Evolutionary conservation across 2,329 filamentous ascomycete genomes (phyloP).

Genomic region (Fusarium ramigenum): DNA sequence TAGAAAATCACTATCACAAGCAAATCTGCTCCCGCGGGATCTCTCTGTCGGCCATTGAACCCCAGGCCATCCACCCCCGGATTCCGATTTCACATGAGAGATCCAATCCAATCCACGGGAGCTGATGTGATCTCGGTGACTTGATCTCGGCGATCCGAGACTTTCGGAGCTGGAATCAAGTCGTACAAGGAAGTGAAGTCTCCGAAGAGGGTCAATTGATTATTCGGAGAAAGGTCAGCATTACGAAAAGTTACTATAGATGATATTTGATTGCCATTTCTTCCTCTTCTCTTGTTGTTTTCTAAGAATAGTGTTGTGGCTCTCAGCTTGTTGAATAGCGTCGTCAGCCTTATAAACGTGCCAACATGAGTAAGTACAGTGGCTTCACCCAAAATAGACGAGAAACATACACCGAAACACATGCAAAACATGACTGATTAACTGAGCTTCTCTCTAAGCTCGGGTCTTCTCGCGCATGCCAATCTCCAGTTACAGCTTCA

Average conservation of each 20-base stretch:
- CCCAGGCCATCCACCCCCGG: conserved; percentile 29
- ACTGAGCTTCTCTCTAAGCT: neutral
- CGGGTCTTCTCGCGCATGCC: conserved; percentile 31
- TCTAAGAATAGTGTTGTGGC: neutral
- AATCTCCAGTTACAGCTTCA: conserved; percentile 3
- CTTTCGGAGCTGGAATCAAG: conserved; percentile 12
- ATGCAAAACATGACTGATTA: conserved; percentile 21
- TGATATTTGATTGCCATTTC: neutral
- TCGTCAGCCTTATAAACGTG: conserved; percentile 19
- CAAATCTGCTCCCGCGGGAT: conserved; percentile 18
- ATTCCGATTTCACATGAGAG: conserved; percentile 37
- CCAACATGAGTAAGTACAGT: neutral
- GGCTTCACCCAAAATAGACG: neutral
- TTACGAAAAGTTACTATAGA: neutral
- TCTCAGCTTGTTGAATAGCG: conserved; percentile 16
- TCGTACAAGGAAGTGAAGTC: neutral
- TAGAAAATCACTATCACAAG: conserved; percentile 19
- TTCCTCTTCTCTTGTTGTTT: neutral
- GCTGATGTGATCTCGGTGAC: conserved; percentile 19
- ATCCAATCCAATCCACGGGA: conserved; percentile 1
- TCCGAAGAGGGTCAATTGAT: neutral
- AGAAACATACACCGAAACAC: conserved; percentile 22
- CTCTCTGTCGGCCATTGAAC: conserved; percentile 18
- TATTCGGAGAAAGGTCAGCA: neutral
- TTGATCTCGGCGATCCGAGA: conserved; percentile 25